Evolutionary conservation across 106 monocot species (phyloP).

Genomic region (Acanthochlamys bracteata): DNA sequence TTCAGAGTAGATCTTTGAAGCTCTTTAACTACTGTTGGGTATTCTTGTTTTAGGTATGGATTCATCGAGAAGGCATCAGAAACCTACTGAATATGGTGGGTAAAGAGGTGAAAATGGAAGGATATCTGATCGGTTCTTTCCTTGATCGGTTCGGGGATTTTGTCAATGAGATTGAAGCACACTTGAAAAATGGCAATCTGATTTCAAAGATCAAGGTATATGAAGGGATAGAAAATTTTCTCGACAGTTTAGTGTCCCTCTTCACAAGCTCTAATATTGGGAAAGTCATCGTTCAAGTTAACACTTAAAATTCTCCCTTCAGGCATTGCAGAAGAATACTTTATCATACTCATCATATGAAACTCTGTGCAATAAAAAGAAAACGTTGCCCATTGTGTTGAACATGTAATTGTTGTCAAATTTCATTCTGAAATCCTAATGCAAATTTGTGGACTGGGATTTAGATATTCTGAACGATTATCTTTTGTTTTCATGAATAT

Average conservation of each 20-base stretch:
- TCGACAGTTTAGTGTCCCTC: conserved; percentile 1
- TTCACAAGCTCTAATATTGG: conserved; percentile 19
- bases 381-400: too few relatives aligned
- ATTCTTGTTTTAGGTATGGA: conserved; percentile 9
- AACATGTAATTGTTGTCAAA: too few relatives aligned
- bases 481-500: too few relatives aligned
- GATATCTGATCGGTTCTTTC: conserved; percentile 8
- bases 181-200: conserved; percentile 3
- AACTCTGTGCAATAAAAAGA: too few relatives aligned
- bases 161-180: conserved; percentile 7
- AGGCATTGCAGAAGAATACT: too few relatives aligned
- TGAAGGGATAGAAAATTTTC: conserved; percentile 7
- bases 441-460: too few relatives aligned
- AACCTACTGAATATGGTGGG: conserved; percentile 10
- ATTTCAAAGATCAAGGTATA: conserved; percentile 2
- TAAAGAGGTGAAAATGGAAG: conserved; percentile 14
- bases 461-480: too few relatives aligned
- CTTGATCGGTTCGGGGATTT: conserved; percentile 2
- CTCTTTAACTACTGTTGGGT: too few relatives aligned
- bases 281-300: conserved; percentile 5
- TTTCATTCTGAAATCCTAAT: too few relatives aligned
- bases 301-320: too few relatives aligned
- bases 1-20: too few relatives aligned
- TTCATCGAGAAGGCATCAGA: conserved; percentile 3
- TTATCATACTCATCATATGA: too few relatives aligned